Conservation (phyloP, 2,329 filamentous ascomycete species). For the Epichloe festucae region DNA sequence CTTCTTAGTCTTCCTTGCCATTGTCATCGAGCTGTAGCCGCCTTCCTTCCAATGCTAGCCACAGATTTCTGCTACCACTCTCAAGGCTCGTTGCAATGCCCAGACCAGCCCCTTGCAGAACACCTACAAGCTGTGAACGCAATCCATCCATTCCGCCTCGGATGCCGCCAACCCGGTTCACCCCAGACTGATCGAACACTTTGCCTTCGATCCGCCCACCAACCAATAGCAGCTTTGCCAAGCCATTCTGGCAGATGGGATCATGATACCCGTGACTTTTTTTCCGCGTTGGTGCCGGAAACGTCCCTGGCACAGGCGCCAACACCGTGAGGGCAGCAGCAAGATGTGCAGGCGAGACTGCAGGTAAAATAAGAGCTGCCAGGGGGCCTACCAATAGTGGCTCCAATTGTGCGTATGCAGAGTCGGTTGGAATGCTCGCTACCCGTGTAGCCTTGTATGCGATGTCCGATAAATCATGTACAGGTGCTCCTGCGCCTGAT, state of each 20-base stretch:
- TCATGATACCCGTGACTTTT: constrained; percentile 76
- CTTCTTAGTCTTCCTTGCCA: not conserved
- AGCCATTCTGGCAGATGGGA: constrained; percentile 58
- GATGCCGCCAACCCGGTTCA: constrained; percentile 57
- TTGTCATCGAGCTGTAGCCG: constrained; percentile 64
- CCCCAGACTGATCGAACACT: constrained; percentile 64
- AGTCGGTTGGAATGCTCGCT: constrained; percentile 22
- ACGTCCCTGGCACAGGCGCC: constrained; percentile 55
- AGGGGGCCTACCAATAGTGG: constrained; percentile 73
- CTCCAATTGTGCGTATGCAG: constrained; percentile 46
- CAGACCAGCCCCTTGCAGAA: constrained; percentile 70
- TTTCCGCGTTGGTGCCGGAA: constrained; percentile 65
- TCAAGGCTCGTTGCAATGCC: constrained; percentile 69
- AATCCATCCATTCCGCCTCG: constrained; percentile 70
- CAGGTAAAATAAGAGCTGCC: constrained; percentile 66
- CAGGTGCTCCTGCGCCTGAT: constrained; percentile 21
- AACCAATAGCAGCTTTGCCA: constrained; percentile 78
- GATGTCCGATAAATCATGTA: constrained; percentile 40
- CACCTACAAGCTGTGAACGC: constrained; percentile 64
- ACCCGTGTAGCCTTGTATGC: constrained; percentile 37
- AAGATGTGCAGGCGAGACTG: constrained; percentile 71
- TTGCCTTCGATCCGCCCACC: constrained; percentile 79
- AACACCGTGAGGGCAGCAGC: constrained; percentile 70
- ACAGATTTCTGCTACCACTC: constrained; percentile 66
- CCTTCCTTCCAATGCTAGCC: constrained; percentile 76